Conservation (phyloP, 441 rosid species). For the Mallotus repandus region DNA sequence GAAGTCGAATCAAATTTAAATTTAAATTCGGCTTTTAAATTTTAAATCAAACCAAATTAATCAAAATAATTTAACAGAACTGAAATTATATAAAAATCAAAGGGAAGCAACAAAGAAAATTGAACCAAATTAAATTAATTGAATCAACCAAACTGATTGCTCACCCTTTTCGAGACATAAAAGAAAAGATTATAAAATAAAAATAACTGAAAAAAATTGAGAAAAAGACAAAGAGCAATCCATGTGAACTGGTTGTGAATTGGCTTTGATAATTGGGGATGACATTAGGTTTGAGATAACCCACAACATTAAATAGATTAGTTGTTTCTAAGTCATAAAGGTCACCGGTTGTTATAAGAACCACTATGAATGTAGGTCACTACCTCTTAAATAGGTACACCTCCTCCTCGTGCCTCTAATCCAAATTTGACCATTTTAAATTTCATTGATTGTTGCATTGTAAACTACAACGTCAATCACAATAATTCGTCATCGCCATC, state of each 20-base stretch:
- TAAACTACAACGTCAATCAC: no score
- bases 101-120: no score
- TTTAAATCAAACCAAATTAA: no score
- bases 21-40: no score
- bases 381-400: not conserved
- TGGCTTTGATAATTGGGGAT: not conserved
- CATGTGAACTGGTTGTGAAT: not conserved
- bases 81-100: no score
- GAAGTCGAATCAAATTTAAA: no score
- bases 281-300: not conserved
- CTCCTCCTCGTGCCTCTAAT: not conserved
- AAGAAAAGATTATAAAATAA: no score
- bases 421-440: not conserved
- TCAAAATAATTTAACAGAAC: no score
- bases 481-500: no score
- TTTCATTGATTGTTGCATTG: not conserved
- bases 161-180: no score
- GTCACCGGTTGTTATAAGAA: not conserved
- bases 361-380: not conserved
- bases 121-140: no score
- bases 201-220: not conserved
- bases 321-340: not conserved
- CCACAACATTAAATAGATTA: constrained; percentile 1
- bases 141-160: no score
- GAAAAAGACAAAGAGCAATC: not conserved